Conservation (phyloP, 2,329 filamentous ascomycete species). For the Calonectria naviculata region DNA sequence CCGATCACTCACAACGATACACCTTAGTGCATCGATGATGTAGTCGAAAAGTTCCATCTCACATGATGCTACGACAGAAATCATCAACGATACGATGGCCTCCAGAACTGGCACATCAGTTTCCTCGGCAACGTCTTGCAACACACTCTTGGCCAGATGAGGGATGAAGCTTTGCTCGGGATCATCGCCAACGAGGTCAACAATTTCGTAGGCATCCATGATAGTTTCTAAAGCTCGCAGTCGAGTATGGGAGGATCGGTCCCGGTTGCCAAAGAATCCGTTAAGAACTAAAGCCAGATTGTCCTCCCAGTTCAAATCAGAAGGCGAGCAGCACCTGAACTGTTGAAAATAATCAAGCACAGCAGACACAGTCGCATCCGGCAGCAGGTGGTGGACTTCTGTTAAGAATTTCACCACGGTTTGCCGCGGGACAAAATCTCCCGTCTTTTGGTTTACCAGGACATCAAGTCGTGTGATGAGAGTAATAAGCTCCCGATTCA, state of each 20-base stretch:
- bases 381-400: constrained; percentile 69
- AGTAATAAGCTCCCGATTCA: constrained; percentile 55
- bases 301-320: constrained; percentile 74
- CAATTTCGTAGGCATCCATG: constrained; percentile 68
- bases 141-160: constrained; percentile 69
- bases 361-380: constrained; percentile 71
- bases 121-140: constrained; percentile 71
- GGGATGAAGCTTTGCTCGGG: constrained; percentile 67
- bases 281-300: constrained; percentile 71
- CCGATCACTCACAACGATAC: constrained; percentile 62
- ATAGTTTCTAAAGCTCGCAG: constrained; percentile 71
- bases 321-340: constrained; percentile 78
- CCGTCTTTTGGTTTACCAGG: constrained; percentile 55
- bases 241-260: constrained; percentile 70
- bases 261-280: constrained; percentile 71
- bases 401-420: constrained; percentile 76
- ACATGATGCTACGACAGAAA: constrained; percentile 71
- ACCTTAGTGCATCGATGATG: constrained; percentile 64
- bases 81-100: constrained; percentile 72
- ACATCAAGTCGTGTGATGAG: constrained; percentile 63
- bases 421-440: constrained; percentile 72
- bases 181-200: constrained; percentile 68
- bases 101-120: constrained; percentile 73
- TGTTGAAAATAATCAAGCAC: constrained; percentile 76
- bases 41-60: constrained; percentile 68